These are phyloP conservation scores for Tricholoma sp. DNA, from an alignment of 768 basidiomycete species.

Conservation along the genomic window DNA sequence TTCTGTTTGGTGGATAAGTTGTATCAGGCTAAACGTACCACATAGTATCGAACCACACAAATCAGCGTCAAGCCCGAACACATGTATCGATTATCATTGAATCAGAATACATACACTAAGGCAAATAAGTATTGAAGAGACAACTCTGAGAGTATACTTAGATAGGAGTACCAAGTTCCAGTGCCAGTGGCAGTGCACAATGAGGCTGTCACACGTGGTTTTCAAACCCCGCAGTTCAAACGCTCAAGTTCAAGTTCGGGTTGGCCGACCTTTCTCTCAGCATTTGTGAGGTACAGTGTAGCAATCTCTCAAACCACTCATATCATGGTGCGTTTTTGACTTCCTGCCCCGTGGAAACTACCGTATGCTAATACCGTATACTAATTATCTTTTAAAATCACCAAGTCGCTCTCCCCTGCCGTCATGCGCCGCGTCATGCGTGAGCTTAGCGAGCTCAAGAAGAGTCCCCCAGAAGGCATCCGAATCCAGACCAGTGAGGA, in stretches of 20 bases:
- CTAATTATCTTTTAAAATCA: background rate
- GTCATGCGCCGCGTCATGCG: constrained; percentile 84
- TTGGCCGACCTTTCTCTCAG: background rate
- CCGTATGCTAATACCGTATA: background rate
- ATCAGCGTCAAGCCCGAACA: no score
- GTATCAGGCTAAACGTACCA: no score
- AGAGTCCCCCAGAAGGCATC: constrained; percentile 88
- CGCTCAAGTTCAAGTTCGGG: background rate
- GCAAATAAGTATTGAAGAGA: no score
- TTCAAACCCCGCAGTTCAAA: background rate
- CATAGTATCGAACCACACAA: background rate
- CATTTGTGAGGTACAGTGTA: background rate
- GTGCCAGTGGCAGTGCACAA: background rate
- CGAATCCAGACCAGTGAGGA: constrained; percentile 82
- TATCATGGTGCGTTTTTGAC: constrained; percentile 13
- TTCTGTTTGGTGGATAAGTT: no score
- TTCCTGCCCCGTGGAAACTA: background rate
- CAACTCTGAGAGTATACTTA: no score
- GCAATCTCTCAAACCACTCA: background rate
- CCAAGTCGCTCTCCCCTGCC: constrained; percentile 42
- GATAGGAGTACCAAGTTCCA: no score
- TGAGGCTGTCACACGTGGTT: background rate
- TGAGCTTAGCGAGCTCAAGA: constrained; percentile 77
- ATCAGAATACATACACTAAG: no score
- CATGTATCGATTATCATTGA: no score